Conservation (phyloP, 345 rosid species). For the Camelina sativa region DNA sequence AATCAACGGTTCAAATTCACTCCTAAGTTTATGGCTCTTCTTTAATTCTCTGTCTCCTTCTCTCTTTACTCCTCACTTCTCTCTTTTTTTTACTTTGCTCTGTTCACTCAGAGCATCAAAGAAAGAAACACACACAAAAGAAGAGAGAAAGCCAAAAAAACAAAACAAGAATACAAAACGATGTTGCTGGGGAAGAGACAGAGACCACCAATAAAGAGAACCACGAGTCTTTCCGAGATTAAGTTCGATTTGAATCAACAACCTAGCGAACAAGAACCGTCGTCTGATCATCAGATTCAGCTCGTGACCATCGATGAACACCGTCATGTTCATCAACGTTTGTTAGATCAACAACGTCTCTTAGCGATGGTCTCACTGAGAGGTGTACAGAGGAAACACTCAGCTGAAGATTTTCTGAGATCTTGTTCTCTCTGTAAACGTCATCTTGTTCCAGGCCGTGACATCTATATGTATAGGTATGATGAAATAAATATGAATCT, state of each 20-base stretch:
- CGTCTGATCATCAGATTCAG: constrained; percentile 42
- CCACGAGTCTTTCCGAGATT: constrained; percentile 71
- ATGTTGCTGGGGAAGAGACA: constrained; percentile 88
- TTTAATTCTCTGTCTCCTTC: constrained; percentile 47
- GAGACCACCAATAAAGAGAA: constrained; percentile 67
- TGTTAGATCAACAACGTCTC: constrained; percentile 57
- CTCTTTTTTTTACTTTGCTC: neutral
- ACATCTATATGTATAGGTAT: constrained; percentile 90
- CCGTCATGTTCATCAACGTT: constrained; percentile 23
- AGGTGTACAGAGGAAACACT: constrained; percentile 49
- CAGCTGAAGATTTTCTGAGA: constrained; percentile 57
- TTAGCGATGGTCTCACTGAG: constrained; percentile 52
- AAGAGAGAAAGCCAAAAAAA: neutral
- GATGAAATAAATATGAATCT: neutral
- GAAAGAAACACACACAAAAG: neutral
- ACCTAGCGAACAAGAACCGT: constrained; percentile 43
- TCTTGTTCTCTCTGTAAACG: constrained; percentile 78
- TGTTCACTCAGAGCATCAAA: constrained; percentile 32
- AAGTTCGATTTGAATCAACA: constrained; percentile 48
- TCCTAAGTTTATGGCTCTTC: constrained; percentile 63
- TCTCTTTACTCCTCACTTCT: constrained; percentile 24
- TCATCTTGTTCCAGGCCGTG: constrained; percentile 69
- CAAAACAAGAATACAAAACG: neutral
- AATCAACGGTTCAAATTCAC: constrained; percentile 57
- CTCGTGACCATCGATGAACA: constrained; percentile 31